These are phyloP conservation scores for Brassica nigra DNA, from an alignment of 345 rosid species.

Conservation along the genomic window DNA sequence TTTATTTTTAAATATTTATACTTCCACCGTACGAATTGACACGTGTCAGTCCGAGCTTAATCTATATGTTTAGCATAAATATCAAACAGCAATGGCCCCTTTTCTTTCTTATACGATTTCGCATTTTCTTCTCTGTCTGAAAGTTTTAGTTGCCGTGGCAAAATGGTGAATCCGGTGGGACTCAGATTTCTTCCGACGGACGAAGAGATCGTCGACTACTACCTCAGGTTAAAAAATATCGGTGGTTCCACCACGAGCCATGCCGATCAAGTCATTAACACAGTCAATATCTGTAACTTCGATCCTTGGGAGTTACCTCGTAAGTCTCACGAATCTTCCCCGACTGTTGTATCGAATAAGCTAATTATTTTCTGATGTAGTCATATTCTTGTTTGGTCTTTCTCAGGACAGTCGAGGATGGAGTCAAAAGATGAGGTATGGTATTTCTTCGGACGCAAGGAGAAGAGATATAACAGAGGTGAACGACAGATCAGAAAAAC, in stretches of 20 bases:
- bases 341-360: background rate
- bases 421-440: conserved; percentile 33
- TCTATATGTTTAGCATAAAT: background rate
- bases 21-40: background rate
- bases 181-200: conserved; percentile 51
- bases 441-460: conserved; percentile 45
- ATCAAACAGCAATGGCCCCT: background rate
- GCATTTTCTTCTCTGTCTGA: background rate
- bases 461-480: conserved; percentile 33
- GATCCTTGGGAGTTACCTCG: conserved; percentile 60
- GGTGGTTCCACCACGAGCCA: background rate
- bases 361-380: background rate
- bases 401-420: background rate
- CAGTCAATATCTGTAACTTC: conserved; percentile 39
- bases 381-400: background rate
- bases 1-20: too few relatives aligned
- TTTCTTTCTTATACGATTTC: background rate
- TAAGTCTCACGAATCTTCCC: background rate
- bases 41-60: background rate
- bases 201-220: conserved; percentile 43
- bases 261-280: conserved; percentile 30
- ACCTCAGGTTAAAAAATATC: conserved; percentile 41
- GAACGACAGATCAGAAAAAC: conserved; percentile 34
- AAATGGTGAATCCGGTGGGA: conserved; percentile 33
- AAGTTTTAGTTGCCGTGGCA: background rate